Conservation (phyloP, 1,284 basidiomycete species). For the Ceratobasidium sp. region DNA sequence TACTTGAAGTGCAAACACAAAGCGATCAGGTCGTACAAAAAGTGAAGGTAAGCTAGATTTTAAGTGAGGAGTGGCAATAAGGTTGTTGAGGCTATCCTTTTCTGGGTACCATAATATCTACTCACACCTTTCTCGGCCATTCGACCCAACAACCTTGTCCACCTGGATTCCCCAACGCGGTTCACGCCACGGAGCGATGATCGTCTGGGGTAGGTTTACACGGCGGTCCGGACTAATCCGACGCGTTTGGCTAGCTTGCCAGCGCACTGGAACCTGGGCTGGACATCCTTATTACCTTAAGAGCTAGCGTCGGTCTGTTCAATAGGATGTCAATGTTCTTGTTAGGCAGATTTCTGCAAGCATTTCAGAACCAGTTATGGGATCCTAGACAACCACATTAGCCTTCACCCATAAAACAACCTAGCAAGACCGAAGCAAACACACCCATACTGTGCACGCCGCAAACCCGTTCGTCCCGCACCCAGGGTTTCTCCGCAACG, state of each 20-base stretch:
- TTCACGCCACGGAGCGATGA: background rate
- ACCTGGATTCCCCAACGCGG: background rate
- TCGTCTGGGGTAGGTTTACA: background rate
- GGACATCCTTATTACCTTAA: background rate
- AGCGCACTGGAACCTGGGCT: background rate
- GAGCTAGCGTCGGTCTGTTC: background rate
- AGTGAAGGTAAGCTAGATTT: conserved; percentile 11
- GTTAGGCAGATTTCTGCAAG: conserved; percentile 65
- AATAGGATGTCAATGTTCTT: background rate
- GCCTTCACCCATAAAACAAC: no score
- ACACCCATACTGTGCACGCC: no score
- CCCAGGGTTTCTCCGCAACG: no score
- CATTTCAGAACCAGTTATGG: conserved; percentile 71
- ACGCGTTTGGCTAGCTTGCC: background rate
- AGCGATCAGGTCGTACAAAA: conserved; percentile 11
- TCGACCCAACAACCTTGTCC: background rate
- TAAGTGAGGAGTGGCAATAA: background rate
- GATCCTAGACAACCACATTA: conserved; percentile 55
- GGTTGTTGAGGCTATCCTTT: background rate
- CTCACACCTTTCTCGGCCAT: background rate
- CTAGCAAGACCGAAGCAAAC: no score
- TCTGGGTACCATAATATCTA: background rate
- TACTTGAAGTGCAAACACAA: background rate
- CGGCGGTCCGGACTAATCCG: background rate
- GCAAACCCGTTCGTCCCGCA: no score